Base-by-base conservation (phyloP, 345 rosid species). In the Eucalyptus grandis region DNA sequence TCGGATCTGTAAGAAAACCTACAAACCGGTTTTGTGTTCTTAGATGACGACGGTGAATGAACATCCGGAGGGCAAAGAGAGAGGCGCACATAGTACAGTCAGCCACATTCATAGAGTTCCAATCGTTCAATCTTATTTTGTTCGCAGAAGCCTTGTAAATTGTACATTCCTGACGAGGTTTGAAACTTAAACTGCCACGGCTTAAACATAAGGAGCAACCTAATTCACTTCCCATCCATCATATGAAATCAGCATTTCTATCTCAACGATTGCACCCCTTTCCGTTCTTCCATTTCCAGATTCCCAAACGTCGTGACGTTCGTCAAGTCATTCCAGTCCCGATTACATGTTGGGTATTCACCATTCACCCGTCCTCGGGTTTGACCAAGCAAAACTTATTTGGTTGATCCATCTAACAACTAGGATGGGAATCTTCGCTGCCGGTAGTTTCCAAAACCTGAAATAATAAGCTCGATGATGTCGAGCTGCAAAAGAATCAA, bases 1-100 rank as follows among this genome's bases (percentile, higher is more conserved):
- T 91, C 96, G 94, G 87, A 93, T 94, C 37, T 91, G 90, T 87
- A 81, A 53, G 46, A 92, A 90, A 56, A 89, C 94, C 7, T 91
- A 54, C 22, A 11, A 90, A 15, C 94, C 94, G 26, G 22, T 92
- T 90, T 56, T 93, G 87, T 94, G 95, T 88, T 92, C 93, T 87
- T 94, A 24, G 91, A 21, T 34, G 60, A 46, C 12, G 17, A 86
- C 30, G 30, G 56, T 21, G 44, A 37, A 56, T 86, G 24, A 77
- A 21, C 14, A 21, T 40, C 11, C 83, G 26, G 37, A 47, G 54
- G 54, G 53, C 56, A 10, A 27, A 86, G 24, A 88, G 83, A n/a
- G 82, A 88, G 69, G 89, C 60, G 81, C 4, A 90, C 44, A 53
- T 44, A 90, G 90, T 54, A 72, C 44, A 77, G 83, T 19, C 83